These are phyloP conservation scores for Achaetomiella virescens DNA, from an alignment of 495 filamentous ascomycete species.

Conservation along the genomic window DNA sequence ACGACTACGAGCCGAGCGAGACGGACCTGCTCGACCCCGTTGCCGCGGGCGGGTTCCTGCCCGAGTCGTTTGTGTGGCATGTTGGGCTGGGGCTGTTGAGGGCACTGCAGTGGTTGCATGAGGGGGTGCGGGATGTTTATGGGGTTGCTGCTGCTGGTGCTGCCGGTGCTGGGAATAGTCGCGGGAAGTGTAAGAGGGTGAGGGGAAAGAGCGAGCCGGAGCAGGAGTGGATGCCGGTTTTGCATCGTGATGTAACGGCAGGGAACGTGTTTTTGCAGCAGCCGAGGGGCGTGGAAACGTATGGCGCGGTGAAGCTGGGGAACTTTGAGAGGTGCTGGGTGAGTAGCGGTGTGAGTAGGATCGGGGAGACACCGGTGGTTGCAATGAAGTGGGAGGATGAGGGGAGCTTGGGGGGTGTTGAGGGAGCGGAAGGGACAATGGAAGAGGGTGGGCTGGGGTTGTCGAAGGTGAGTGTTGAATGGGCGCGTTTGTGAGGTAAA, in stretches of 20 bases:
- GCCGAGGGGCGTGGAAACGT: slow-evolving; percentile 40
- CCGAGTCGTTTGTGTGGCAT: slow-evolving; percentile 43
- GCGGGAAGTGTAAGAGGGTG: slow-evolving; percentile 4
- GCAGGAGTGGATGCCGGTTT: slow-evolving; percentile 39
- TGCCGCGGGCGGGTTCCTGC: slow-evolving; percentile 20
- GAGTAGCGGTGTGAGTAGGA: slow-evolving; percentile 22
- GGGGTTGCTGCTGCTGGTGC: background rate
- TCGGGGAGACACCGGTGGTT: slow-evolving; percentile 7
- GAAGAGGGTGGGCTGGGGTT: background rate
- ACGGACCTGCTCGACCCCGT: background rate
- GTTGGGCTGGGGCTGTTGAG: slow-evolving; percentile 34
- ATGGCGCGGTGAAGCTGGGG: slow-evolving; percentile 44
- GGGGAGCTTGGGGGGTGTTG: slow-evolving; percentile 1
- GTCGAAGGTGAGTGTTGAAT: slow-evolving; percentile 8
- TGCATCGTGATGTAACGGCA: slow-evolving; percentile 39
- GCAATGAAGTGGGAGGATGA: slow-evolving; percentile 5
- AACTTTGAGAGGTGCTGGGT: slow-evolving; percentile 33
- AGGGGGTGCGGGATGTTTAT: slow-evolving; percentile 27
- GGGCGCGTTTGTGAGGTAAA: background rate
- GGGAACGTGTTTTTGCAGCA: slow-evolving; percentile 41
- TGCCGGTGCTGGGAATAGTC: background rate
- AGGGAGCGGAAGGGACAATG: slow-evolving; percentile 7
- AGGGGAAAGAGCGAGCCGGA: slow-evolving; percentile 13
- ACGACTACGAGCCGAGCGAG: background rate
- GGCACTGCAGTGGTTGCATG: slow-evolving; percentile 40